A percentile compares a stretch with the other conserved stretches of the same genome.
Conservation (phyloP, 129 eudicot species). For the Flaveria sonorensis region DNA sequence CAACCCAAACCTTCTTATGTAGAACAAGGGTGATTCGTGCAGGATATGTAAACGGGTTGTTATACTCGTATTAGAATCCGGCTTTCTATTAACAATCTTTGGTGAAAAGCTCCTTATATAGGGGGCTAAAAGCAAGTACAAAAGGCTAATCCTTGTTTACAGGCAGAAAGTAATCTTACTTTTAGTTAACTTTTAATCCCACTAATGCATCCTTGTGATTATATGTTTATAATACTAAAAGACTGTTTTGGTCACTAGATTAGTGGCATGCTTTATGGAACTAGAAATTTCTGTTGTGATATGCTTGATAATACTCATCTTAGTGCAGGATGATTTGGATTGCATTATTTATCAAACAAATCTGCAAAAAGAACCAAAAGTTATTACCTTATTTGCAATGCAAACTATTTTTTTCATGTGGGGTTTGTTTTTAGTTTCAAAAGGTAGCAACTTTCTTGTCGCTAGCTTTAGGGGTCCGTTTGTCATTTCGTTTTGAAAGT, state of each 20-base stretch:
- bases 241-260: constrained; percentile 33
- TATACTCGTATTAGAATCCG: background rate
- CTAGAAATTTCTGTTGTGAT: constrained; percentile 17
- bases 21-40: background rate
- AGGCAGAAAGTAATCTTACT: constrained; percentile 30
- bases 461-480: background rate
- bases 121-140: constrained; percentile 26
- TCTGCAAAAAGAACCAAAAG: constrained; percentile 33
- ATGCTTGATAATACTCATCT: constrained; percentile 12
- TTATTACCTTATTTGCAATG: constrained; percentile 10
- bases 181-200: constrained; percentile 33
- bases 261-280: constrained; percentile 22
- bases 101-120: constrained; percentile 30
- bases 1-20: background rate
- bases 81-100: constrained; percentile 6
- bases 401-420: constrained; percentile 18
- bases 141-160: constrained; percentile 41
- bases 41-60: background rate
- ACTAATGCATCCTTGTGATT: constrained; percentile 20
- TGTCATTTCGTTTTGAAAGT: background rate
- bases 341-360: constrained; percentile 25
- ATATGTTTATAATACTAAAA: constrained; percentile 16
- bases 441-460: constrained; percentile 12
- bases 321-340: constrained; percentile 35
- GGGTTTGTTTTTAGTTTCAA: constrained; percentile 17